Evolutionary conservation across 148 eudicot species (phyloP), one percentile per base, ranked within the genome.

Genomic region (Rhododendron mucronatum): DNA sequence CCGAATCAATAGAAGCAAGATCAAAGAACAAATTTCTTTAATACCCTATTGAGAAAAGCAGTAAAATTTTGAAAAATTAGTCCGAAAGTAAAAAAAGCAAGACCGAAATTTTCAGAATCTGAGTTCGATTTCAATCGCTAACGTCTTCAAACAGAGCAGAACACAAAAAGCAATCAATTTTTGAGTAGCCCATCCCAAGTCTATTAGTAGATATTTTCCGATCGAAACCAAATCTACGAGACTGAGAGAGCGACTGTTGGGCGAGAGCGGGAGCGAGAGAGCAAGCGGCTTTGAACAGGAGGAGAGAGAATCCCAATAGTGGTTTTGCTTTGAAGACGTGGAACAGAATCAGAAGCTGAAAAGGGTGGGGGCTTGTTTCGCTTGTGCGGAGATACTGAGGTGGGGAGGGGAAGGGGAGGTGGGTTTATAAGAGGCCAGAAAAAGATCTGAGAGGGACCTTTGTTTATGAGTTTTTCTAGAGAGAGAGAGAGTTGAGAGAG

Each of bases 361-460:
- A 75, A 61, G 14, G 86, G 59, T 86, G 85, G 11, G 85, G 87
- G 65, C 21, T 44, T n/a, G 53, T 67, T 59, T 59, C 65, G 41
- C 84, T 35, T 39, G 69, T 33, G 76, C 14, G 76, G 76, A 71
- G 76, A 71, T 71, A 30, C 76, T n/a, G 80, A 33, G 83, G 44
- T 30, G 41, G 55, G 51, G 30, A 44, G 73, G 55, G 45, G 78
- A 1, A 15, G 81, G 84, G 88, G 85, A 82, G 77, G 87, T 71
- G 91, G 90, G 86, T 89, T 80, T 91, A 88, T 91, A 91, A 80
- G 86, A 84, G 86, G 47, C 39, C 59, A 86, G 91, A 82, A 78
- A 89, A 84, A 91, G 90, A 91, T 89, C 73, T 84, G 50, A 16
- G 44, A 3, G 73, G 74, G 21, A 51, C 53, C 69, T 83, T 12